These are phyloP conservation scores for Talaromyces sp. DNA, from an alignment of 2,329 filamentous ascomycete species.

Conservation along the genomic window DNA sequence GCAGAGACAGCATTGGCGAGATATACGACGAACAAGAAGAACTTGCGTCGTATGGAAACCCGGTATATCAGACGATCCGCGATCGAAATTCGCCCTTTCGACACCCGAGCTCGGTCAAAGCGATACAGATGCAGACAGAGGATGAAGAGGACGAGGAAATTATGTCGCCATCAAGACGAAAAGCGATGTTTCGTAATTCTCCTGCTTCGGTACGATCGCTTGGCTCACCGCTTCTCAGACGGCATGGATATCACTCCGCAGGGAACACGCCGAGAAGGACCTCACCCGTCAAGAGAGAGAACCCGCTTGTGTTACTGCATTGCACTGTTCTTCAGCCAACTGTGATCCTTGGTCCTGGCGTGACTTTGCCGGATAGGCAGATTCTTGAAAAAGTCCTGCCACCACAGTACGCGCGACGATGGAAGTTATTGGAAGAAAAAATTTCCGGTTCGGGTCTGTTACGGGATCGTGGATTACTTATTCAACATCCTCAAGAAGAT, in stretches of 20 bases:
- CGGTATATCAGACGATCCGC: slow-evolving; percentile 24
- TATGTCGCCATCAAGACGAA: slow-evolving; percentile 33
- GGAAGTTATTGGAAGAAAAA: slow-evolving; percentile 54
- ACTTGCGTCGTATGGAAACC: slow-evolving; percentile 8
- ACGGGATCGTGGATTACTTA: slow-evolving; percentile 57
- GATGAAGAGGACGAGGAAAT: slow-evolving; percentile 41
- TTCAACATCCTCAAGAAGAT: slow-evolving; percentile 61
- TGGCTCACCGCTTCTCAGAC: slow-evolving; percentile 31
- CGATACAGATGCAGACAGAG: slow-evolving; percentile 44
- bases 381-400: slow-evolving; percentile 52
- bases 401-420: slow-evolving; percentile 43
- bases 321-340: slow-evolving; percentile 57
- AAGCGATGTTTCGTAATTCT: slow-evolving; percentile 19
- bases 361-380: slow-evolving; percentile 35
- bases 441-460: slow-evolving; percentile 51
- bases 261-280: slow-evolving; percentile 24
- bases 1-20: not conserved
- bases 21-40: slow-evolving; percentile 18
- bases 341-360: slow-evolving; percentile 44
- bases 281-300: slow-evolving; percentile 43
- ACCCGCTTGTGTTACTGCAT: slow-evolving; percentile 60
- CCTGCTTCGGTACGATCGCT: slow-evolving; percentile 33
- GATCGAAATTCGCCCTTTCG: slow-evolving; percentile 34
- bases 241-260: slow-evolving; percentile 36
- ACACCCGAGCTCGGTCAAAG: slow-evolving; percentile 45